A percentile compares a stretch with the other conserved stretches of the same genome.
These are phyloP conservation scores for Phylloporus sp. DNA, from an alignment of 768 basidiomycete species.

Conservation along the genomic window DNA sequence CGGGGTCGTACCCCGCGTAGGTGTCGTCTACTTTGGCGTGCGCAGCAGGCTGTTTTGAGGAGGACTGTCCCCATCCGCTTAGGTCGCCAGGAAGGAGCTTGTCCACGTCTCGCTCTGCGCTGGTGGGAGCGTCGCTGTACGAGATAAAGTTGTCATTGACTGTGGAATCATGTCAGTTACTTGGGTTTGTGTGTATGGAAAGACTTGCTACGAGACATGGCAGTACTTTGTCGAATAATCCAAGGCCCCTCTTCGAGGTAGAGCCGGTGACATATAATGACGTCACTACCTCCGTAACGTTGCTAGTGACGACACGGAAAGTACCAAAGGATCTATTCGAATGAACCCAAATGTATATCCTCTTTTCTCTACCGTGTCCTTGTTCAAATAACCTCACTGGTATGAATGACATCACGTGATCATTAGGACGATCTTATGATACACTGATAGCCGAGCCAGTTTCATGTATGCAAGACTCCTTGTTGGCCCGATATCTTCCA, in stretches of 20 bases:
- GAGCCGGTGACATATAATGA: no score
- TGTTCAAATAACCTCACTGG: no score
- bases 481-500: background rate
- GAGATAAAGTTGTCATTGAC: slow-evolving; percentile 3
- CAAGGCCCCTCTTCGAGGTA: background rate
- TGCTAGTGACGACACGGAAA: no score
- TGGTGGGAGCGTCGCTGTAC: background rate
- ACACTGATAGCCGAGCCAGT: background rate
- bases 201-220: background rate
- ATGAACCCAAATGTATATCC: no score
- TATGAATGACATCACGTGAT: no score
- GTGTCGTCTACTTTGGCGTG: slow-evolving; percentile 6
- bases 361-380: no score
- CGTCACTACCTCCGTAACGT: no score
- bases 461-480: background rate
- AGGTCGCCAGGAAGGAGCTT: slow-evolving; percentile 2
- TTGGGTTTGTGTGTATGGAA: background rate
- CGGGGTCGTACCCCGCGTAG: slow-evolving; percentile 20
- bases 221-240: background rate
- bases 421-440: background rate
- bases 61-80: background rate
- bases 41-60: no score
- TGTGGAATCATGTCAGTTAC: background rate
- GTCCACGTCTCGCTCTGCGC: background rate
- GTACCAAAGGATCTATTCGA: no score